Evolutionary conservation across 345 rosid genomes (phyloP), one percentile per base, ranked within the genome.

Genomic region (Brassica cretica): DNA sequence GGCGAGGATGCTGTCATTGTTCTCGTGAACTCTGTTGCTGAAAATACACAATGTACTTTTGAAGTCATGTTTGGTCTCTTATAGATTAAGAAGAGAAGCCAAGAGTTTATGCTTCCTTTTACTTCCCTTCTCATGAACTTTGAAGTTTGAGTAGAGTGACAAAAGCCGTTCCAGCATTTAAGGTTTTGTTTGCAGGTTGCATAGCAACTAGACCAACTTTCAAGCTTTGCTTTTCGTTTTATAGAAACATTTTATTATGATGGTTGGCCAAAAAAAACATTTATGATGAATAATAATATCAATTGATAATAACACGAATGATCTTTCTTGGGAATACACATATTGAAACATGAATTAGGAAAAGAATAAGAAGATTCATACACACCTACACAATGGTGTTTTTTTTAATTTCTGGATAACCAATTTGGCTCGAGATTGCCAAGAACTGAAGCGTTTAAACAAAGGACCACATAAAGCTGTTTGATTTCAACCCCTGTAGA

Each of bases 1-100:
- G 97, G 96, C 94, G 16, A 80, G 92, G 56, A 83, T 89, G 80
- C 78, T 92, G 15, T 90, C 92, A 62, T 77, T 71, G 66, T 64
- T 16, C 24, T 71, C 7, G 25, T 77, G 70, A 55, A 55, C 30
- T 2, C 5, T 59, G 46, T 71, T 55, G 59, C 33, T 55, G 15
- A 39, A 56, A 32, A 56, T 64, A 64, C 71, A 39, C 5, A 56
- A 8, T 15, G 4, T 25, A 25, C 29, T 64, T 8, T 70, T 70
- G 80, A 35, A 61, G 27, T 30, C 15, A 18, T 62, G 55, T 33
- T 32, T 76, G 25, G 58, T 76, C 14, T 30, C 74, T 30, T 30
- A 41, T 44, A 44, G 35, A 75, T 25, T 66, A 14, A 66, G 59
- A 56, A 39, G 41, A 35, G 37, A 55, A 15, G 39, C 65, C 32